These are phyloP conservation scores for Alternaria longipes DNA, from an alignment of 2,329 filamentous ascomycete genomes.

Conservation along the genomic window DNA sequence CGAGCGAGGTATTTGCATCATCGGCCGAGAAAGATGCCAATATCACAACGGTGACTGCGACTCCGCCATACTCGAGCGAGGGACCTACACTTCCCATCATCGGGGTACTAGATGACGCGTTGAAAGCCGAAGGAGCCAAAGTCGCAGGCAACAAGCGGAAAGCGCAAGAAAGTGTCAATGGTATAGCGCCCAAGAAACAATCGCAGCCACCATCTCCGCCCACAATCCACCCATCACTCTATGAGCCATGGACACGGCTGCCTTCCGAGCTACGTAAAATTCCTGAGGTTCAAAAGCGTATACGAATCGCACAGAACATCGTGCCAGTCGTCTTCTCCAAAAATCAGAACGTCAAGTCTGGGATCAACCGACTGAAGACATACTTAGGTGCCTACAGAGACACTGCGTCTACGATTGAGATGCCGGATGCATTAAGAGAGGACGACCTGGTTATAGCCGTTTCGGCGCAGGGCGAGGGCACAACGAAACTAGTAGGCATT, in stretches of 20 bases:
- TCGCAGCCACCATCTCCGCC: conserved; percentile 7
- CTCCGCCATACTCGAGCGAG: conserved; percentile 31
- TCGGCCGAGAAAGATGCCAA: conserved; percentile 18
- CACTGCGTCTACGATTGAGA: conserved; percentile 16
- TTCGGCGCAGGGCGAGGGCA: conserved; percentile 33
- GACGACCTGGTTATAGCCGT: conserved; percentile 25
- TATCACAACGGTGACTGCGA: conserved; percentile 10
- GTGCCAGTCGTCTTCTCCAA: conserved; percentile 28
- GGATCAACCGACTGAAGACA: conserved; percentile 24
- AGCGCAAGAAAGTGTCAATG: not conserved
- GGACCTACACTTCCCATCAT: conserved; percentile 32
- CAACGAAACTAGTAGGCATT: conserved; percentile 32
- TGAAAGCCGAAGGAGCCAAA: not conserved
- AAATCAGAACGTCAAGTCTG: conserved; percentile 34
- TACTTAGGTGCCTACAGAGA: conserved; percentile 19
- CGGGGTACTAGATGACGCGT: conserved; percentile 2
- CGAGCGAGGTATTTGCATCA: conserved; percentile 34
- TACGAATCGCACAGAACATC: conserved; percentile 15
- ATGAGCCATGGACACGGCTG: conserved; percentile 32
- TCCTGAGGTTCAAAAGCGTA: conserved; percentile 8
- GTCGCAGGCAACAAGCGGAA: conserved; percentile 21
- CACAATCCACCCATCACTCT: conserved; percentile 26
- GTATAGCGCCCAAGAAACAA: not conserved
- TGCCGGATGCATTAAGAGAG: conserved; percentile 14
- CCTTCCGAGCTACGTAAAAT: conserved; percentile 15